Evolutionary conservation across 345 rosid genomes (phyloP), one percentile per base, ranked within the genome.

Genomic region (Pugionium cornutum): DNA sequence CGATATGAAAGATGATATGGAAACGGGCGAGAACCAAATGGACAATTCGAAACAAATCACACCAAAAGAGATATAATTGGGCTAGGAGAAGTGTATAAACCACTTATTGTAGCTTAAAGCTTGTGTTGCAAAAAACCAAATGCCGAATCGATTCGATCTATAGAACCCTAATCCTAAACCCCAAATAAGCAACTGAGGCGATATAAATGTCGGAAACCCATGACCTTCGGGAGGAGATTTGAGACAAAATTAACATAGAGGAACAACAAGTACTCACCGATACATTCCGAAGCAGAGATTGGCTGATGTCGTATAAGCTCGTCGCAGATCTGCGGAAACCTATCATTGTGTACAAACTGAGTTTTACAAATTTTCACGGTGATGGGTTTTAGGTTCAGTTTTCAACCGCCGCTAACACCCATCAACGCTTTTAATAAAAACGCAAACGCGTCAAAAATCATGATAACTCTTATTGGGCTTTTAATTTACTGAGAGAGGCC

Each of bases 311-410:
- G 28, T 73, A 69, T 47, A 73, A 68, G 25, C 61, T 62, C 58
- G 76, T 41, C 3, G 72, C 70, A n/a, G 80, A 76, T 66, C 76
- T 62, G 37, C 75, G 81, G 47, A 77, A 44, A 27, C 81, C 78
- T 1, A 77, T 47, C 78, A 77, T 77, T 73, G 53, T 46, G 18
- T 18, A 28, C 45, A 59, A 25, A 53, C n/a, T 33, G 31, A 26
- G 35, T 34, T 53, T 11, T 41, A 35, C 58, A 40, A 51, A 47
- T 45, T 26, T 18, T 18, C 36, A 64, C 64, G 69, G 45, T 2
- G 62, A 11, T 9, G 73, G 67, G 46, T 69, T 61, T 43, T 36
- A 44, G 67, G 53, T 62, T 62, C 74, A 44, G 28, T 35, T 42
- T 27, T 37, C 27, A 58, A 50, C 43, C 59, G 37, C 66, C 42